phyloP scores from a whole-genome alignment of 2,329 filamentous ascomycete genomes.

The Phoma sp. region DNA sequence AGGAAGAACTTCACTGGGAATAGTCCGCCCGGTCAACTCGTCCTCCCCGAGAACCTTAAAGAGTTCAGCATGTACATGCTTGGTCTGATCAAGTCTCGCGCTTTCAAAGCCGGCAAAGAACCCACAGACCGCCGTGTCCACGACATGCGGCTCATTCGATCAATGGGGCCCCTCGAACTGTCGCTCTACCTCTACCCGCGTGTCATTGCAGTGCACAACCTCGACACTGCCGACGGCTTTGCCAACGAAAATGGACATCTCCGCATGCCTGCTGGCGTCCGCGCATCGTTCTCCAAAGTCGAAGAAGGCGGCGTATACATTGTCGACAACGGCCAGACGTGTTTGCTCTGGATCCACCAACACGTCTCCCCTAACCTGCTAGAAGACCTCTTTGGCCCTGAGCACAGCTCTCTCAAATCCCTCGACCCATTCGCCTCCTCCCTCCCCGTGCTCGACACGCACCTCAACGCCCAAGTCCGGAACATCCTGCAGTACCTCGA shows the following conservation, averaged over 20 bases:
- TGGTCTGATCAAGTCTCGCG: constrained; percentile 84
- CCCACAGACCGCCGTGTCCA: constrained; percentile 89
- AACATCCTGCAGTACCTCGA: constrained; percentile 91
- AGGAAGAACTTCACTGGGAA: constrained; percentile 88
- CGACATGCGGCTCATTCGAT: constrained; percentile 87
- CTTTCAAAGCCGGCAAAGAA: constrained; percentile 91
- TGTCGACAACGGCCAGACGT: constrained; percentile 92
- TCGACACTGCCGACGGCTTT: constrained; percentile 87
- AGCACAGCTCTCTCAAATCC: constrained; percentile 71
- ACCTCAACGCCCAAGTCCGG: constrained; percentile 91
- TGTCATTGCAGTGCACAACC: constrained; percentile 89
- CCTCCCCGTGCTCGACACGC: constrained; percentile 85
- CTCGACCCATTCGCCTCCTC: constrained; percentile 83
- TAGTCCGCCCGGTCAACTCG: constrained; percentile 89
- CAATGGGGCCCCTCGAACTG: constrained; percentile 85
- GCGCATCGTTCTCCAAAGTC: constrained; percentile 84
- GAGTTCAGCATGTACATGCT: constrained; percentile 98
- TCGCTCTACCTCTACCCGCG: constrained; percentile 94
- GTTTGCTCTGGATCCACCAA: constrained; percentile 89
- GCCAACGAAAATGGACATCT: constrained; percentile 90
- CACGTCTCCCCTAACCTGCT: constrained; percentile 93
- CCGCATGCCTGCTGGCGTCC: constrained; percentile 79
- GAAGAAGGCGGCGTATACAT: constrained; percentile 94
- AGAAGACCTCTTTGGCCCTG: constrained; percentile 86
- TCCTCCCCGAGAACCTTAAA: constrained; percentile 94